Base-by-base conservation (phyloP, 2,329 filamentous ascomycete species). In the Paramyrothecium roridum region DNA sequence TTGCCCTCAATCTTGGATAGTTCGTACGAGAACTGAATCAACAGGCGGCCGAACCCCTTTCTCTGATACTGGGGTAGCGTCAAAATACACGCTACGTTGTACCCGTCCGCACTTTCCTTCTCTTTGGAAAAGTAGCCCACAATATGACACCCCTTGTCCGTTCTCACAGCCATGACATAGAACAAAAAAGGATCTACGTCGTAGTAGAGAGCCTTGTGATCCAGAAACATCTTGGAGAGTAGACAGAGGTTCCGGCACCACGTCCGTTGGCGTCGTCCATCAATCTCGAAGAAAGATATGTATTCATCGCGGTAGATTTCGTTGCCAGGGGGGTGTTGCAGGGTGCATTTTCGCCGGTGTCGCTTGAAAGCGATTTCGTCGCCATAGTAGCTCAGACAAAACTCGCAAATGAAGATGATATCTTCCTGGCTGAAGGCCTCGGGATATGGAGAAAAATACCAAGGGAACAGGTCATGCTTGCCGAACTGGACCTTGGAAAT, bases 71-170 rank as follows among this genome's bases (percentile, higher is more conserved):
- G 96, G 0, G 95, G 95, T 3, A 99, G 80, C 0, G 95, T 99
- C 56, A 99, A 79, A 70, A 99, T 99, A 82, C 96, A 99, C 4
- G 95, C 96, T 33, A 99, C 88, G 68, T 99, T 99, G 81, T 98
- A 99, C 30, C 90, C 91, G 65, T 99, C 96, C 0, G 92, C 92
- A 43, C 89, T 93, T 73, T 99, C 95, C 64, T 99, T 99, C 72
- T 99, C 95, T 70, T 99, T 99, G 54, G 90, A 96, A 73, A 99
- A 99, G 70, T 97, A 99, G n/a, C 95, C 95, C n/a, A 99, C 90
- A 51, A 99, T 83, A 67, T 98, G 95, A 65, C 89, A 95, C 16
- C 95, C 95, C 64, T 92, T 88, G 51, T 96, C 91, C 60, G 93
- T 90, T 62, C 90, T 86, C 45, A 87, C 88, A 23, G 91, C 91